phyloP scores from a whole-genome alignment of 441 rosid genomes.

The Jatropha podagrica region DNA sequence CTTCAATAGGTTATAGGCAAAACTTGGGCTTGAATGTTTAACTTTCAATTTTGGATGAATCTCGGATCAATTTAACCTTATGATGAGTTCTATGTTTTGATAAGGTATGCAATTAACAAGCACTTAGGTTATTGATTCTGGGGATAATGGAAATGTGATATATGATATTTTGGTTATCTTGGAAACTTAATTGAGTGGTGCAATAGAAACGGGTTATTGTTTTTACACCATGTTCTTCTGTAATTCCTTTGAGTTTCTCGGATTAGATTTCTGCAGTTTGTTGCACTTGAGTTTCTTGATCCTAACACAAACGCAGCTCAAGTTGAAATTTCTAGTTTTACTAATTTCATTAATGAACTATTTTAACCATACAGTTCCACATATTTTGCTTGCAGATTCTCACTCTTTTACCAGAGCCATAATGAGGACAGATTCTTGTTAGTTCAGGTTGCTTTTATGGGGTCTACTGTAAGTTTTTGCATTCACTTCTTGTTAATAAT shows the following conservation, averaged over 20 bases:
- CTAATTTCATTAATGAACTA: background rate
- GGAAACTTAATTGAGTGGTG: background rate
- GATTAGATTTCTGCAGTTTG: background rate
- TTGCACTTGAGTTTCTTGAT: background rate
- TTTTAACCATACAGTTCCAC: slow-evolving; percentile 1
- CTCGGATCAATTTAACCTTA: background rate
- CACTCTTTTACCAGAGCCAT: slow-evolving; percentile 18
- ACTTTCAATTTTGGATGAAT: background rate
- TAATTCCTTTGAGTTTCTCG: background rate
- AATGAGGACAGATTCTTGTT: slow-evolving; percentile 24
- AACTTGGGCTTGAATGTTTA: background rate
- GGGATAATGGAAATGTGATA: background rate
- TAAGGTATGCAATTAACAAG: background rate
- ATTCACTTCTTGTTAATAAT: background rate
- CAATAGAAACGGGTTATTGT: background rate
- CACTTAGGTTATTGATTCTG: background rate
- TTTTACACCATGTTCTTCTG: slow-evolving; percentile 2
- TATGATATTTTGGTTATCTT: background rate
- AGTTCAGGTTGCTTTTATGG: slow-evolving; percentile 30
- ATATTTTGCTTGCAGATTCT: slow-evolving; percentile 22
- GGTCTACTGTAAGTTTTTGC: slow-evolving; percentile 30
- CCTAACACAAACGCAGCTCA: background rate
- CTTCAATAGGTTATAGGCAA: slow-evolving; percentile 24
- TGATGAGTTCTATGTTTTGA: background rate
- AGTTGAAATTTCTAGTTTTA: background rate